Evolutionary conservation across 140 eudicot genomes (phyloP).

Genomic region (Cichorium intybus): DNA sequence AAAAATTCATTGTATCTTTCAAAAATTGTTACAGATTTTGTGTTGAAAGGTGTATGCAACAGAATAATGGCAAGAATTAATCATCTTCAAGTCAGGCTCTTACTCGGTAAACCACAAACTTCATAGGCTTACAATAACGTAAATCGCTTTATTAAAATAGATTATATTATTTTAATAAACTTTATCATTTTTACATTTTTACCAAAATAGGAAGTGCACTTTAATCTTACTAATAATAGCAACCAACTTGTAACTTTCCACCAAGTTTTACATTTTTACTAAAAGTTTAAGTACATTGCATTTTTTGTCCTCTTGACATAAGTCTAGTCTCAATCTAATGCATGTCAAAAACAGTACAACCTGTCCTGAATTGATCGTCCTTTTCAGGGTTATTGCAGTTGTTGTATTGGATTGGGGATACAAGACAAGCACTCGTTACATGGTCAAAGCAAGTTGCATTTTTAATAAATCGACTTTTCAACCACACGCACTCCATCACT

Average conservation of each 20-base stretch:
- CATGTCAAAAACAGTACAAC: no score
- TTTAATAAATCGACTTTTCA: neutral
- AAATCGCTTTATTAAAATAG: neutral
- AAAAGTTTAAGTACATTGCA: no score
- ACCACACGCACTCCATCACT: no score
- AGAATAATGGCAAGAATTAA: slow-evolving; percentile 37
- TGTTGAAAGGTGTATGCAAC: slow-evolving; percentile 18
- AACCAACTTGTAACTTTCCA: no score
- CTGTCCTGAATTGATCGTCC: no score
- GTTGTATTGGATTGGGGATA: slow-evolving; percentile 43
- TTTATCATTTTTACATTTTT: no score
- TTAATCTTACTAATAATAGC: no score
- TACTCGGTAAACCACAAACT: slow-evolving; percentile 50
- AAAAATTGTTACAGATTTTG: slow-evolving; percentile 37
- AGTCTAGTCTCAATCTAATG: no score
- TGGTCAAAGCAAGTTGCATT: slow-evolving; percentile 30
- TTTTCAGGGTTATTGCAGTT: slow-evolving; percentile 63
- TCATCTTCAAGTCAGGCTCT: slow-evolving; percentile 47
- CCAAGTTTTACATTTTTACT: no score
- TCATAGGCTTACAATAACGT: neutral
- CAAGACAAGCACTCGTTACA: slow-evolving; percentile 23
- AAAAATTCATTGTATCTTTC: neutral
- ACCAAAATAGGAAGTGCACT: no score
- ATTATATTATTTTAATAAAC: no score
- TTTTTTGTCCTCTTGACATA: no score